A percentile compares a stretch with the other conserved stretches of the same genome.
phyloP scores from a whole-genome alignment of 2,329 filamentous ascomycete genomes.

The Alternaria longipes region DNA sequence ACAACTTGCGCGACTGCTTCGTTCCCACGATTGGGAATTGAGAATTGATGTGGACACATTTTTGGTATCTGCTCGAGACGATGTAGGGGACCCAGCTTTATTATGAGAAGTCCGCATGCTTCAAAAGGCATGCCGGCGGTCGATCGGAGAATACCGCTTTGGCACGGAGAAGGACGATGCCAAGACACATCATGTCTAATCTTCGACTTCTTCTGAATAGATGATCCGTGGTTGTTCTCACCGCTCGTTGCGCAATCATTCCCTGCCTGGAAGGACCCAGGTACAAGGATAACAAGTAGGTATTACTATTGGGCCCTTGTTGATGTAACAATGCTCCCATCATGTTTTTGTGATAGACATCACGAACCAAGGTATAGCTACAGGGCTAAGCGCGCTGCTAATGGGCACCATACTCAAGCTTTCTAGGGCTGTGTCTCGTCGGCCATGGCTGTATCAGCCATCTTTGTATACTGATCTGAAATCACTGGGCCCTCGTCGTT shows the following conservation, averaged over 20 bases:
- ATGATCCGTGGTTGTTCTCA: constrained; percentile 1
- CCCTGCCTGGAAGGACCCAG: neutral
- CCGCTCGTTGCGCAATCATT: neutral
- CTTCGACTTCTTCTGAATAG: neutral
- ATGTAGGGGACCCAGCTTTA: neutral
- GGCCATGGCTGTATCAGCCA: neutral
- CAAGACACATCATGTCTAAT: neutral
- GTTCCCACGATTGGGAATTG: neutral
- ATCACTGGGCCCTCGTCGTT: neutral
- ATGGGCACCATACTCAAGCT: neutral
- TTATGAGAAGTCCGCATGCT: neutral
- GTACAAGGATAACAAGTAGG: neutral
- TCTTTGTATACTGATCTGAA: neutral
- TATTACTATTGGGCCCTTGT: neutral
- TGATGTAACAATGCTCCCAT: neutral
- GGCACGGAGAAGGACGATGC: constrained; percentile 3
- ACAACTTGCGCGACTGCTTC: neutral
- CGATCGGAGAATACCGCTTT: constrained; percentile 3
- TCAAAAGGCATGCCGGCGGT: neutral
- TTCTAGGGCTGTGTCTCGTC: neutral
- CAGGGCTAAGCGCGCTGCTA: neutral
- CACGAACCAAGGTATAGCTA: neutral
- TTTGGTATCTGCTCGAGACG: neutral
- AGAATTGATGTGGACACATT: neutral
- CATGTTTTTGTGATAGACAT: neutral